Percentiles rank a stretch among this genome's conserved stretches.
Conservation (phyloP, 345 rosid species). For the Populus tremula region DNA sequence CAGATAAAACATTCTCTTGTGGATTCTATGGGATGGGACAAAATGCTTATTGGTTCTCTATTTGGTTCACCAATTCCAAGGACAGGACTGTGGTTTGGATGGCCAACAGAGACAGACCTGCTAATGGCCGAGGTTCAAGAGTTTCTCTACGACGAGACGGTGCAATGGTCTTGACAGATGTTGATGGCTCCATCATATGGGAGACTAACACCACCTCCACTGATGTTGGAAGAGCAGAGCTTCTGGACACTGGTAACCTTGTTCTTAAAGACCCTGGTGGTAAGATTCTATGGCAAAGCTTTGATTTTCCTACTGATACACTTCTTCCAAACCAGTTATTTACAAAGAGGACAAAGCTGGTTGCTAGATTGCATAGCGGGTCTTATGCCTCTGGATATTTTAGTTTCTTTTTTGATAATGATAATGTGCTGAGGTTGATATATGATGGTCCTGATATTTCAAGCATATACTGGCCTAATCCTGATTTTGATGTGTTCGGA, state of each 20-base stretch:
- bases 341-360: not conserved
- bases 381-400: not conserved
- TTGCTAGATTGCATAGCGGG: not conserved
- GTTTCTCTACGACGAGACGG: too few relatives aligned
- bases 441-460: slow-evolving; percentile 14
- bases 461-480: slow-evolving; percentile 13
- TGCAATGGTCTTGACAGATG: too few relatives aligned
- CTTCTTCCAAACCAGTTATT: slow-evolving; percentile 5
- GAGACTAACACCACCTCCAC: not conserved
- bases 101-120: slow-evolving; percentile 35
- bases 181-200: too few relatives aligned
- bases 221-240: slow-evolving; percentile 26
- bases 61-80: slow-evolving; percentile 22
- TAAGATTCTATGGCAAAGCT: slow-evolving; percentile 4
- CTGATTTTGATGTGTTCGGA: not conserved
- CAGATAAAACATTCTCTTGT: slow-evolving; percentile 37
- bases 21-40: slow-evolving; percentile 35
- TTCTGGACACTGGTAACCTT: slow-evolving; percentile 23
- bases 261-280: not conserved
- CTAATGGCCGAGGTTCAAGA: not conserved
- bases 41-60: slow-evolving; percentile 24
- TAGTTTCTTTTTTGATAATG: slow-evolving; percentile 5
- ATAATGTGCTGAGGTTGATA: slow-evolving; percentile 8
- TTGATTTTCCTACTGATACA: not conserved
- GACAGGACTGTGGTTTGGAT: slow-evolving; percentile 31